Conservation (phyloP, 805 yeast genomes). For the Schwanniomyces vanrijiae region DNA sequence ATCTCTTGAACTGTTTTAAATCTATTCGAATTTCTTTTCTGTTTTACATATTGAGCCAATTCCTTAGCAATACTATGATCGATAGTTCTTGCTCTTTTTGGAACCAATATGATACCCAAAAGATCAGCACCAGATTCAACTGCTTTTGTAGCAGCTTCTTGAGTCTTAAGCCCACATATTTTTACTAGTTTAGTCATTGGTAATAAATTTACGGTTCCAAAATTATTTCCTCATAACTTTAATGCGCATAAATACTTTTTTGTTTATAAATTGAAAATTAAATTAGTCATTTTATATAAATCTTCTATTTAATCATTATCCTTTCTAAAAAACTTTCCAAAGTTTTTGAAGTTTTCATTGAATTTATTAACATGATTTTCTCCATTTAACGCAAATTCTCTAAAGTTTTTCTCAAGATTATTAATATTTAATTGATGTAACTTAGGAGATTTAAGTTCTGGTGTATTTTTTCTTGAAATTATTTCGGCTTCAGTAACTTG, state of each 20-base stretch:
- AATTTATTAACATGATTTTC: slow-evolving; percentile 63
- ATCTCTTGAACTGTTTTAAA: slow-evolving; percentile 20
- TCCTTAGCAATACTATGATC: slow-evolving; percentile 25
- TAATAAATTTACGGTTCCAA: neutral
- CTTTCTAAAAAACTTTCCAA: slow-evolving; percentile 54
- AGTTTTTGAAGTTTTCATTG: slow-evolving; percentile 63
- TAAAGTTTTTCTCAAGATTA: slow-evolving; percentile 44
- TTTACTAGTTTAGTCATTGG: slow-evolving; percentile 52
- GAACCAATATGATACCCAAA: slow-evolving; percentile 86
- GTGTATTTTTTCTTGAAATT: slow-evolving; percentile 9
- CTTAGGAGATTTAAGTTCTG: slow-evolving; percentile 26
- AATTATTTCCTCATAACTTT: neutral
- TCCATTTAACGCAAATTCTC: slow-evolving; percentile 48
- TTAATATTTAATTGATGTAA: slow-evolving; percentile 36
- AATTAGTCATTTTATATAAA: neutral
- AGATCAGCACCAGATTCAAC: slow-evolving; percentile 70
- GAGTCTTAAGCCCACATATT: slow-evolving; percentile 77
- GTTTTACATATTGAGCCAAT: slow-evolving; percentile 27
- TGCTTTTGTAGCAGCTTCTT: slow-evolving; percentile 71
- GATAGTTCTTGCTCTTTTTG: slow-evolving; percentile 73
- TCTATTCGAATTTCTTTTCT: slow-evolving; percentile 15
- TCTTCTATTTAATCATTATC: slow-evolving; percentile 18
- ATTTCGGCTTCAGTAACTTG: neutral
- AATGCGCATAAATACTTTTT: neutral
- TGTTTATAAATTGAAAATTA: neutral